Percentiles rank a stretch among this genome's conserved stretches.
phyloP scores from a whole-genome alignment of 2,329 filamentous ascomycete species.

The Mycocentrospora acerina region DNA sequence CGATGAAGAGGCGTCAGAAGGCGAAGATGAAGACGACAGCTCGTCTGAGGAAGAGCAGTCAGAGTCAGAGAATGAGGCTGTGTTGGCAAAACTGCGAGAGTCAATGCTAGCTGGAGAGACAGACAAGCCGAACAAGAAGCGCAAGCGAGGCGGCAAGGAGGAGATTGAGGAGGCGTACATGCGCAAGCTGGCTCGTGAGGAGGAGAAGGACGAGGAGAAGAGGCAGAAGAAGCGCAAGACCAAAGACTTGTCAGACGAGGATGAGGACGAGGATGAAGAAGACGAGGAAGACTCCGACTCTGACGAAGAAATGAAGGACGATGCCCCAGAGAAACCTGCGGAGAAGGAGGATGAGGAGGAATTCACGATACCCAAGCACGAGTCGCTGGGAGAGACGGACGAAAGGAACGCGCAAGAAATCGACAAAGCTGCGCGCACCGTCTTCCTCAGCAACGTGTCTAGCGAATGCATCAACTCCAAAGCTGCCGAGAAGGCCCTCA shows the following conservation, averaged over 20 bases:
- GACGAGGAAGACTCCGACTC: slow-evolving; percentile 19
- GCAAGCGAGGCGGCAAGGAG: slow-evolving; percentile 60
- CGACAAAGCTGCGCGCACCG: slow-evolving; percentile 83
- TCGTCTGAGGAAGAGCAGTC: slow-evolving; percentile 13
- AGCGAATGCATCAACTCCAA: slow-evolving; percentile 80
- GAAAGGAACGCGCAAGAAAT: slow-evolving; percentile 58
- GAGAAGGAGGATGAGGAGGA: slow-evolving; percentile 37
- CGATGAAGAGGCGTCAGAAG: slow-evolving; percentile 34
- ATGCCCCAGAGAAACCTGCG: slow-evolving; percentile 5
- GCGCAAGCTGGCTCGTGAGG: slow-evolving; percentile 59
- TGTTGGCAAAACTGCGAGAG: slow-evolving; percentile 28
- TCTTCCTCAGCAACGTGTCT: slow-evolving; percentile 92
- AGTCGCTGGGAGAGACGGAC: slow-evolving; percentile 47
- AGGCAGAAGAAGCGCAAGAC: slow-evolving; percentile 41
- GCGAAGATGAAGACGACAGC: slow-evolving; percentile 26
- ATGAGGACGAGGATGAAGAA: slow-evolving; percentile 25
- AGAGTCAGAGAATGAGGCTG: slow-evolving; percentile 24
- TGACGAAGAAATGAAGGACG: slow-evolving; percentile 29
- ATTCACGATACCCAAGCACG: slow-evolving; percentile 52
- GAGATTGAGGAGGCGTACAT: slow-evolving; percentile 72
- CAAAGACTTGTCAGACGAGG: slow-evolving; percentile 17
- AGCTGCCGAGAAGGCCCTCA: slow-evolving; percentile 72
- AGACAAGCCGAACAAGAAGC: slow-evolving; percentile 39
- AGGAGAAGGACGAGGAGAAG: slow-evolving; percentile 44
- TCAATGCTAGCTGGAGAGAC: slow-evolving; percentile 29